Base-by-base conservation (phyloP, 1,284 basidiomycete genomes). In the Gymnopus androsaceus region DNA sequence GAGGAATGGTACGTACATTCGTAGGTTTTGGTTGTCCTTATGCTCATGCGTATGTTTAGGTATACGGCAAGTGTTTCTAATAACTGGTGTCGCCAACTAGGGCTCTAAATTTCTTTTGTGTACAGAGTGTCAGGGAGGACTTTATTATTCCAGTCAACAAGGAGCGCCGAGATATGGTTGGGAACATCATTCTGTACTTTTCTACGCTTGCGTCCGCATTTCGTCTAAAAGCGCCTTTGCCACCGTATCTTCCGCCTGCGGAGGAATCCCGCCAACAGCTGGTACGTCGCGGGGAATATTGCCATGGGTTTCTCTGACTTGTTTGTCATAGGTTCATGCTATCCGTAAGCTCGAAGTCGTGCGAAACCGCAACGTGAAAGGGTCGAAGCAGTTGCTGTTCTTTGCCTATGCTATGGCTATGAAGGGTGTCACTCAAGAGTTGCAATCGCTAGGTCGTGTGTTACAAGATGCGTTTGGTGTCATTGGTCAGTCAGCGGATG, bases 361-460 rank as follows among this genome's bases (percentile, higher is more conserved):
- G 14, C 88, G 87, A 63, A 88, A 79, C 67, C 86, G 79, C 5
- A 84, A 90, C 41, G 81, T 85, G 27, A 85, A 84, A 63, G 84
- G 80, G 6, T 94, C 92, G 5, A 80, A 88, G 34, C 92, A 95
- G 64, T 76, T 98, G 6, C 78, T 98, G 19, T 98, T 92, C 74
- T 96, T 97, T 66, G 94, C 94, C 1, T 98, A 98, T 66, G 93
- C 92, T 0, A 75, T 96, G 52, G 92, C 92, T 53, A 96, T 97
- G 94, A 85, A 89, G 68, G 92, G 94, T 7, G 90, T 97, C 30
- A 95, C 94, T 17, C 81, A 84, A 56, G 93, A 96, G 66, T 79
- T 97, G 17, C 91, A 95, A 48, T 81, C 75, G 51, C 75, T 96
- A 2, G 94, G 94, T 0, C 72, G 69, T 31, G 88, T 84, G 17